Conservation (phyloP, 2,329 filamentous ascomycete genomes). For the Cylindrodendrum hubeiense region DNA sequence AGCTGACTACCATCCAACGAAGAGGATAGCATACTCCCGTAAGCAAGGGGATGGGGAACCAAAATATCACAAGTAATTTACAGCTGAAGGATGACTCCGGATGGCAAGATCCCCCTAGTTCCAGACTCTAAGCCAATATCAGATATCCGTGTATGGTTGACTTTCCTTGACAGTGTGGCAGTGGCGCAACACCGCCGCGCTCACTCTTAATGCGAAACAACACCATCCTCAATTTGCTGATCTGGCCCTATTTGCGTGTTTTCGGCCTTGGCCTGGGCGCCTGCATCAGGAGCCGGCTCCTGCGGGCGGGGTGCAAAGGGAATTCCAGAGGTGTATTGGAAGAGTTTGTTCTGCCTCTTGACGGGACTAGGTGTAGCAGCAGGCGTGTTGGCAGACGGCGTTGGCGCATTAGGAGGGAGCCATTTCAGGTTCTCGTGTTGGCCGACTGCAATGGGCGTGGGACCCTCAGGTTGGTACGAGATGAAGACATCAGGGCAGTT, state of each 20-base stretch:
- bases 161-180: background rate
- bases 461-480: conserved; percentile 68
- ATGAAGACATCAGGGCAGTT: conserved; percentile 60
- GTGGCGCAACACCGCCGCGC: background rate
- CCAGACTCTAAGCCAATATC: conserved; percentile 16
- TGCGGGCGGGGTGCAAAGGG: conserved; percentile 57
- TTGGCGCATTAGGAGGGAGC: conserved; percentile 62
- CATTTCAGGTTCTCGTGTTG: conserved; percentile 60
- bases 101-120: background rate
- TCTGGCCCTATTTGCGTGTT: conserved; percentile 11
- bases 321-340: conserved; percentile 59
- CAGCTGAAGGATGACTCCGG: conserved; percentile 23
- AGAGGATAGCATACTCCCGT: conserved; percentile 13
- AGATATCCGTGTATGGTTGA: conserved; percentile 24
- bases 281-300: conserved; percentile 8
- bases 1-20: conserved; percentile 32
- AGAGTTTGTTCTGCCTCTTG: conserved; percentile 51
- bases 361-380: conserved; percentile 49
- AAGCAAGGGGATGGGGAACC: conserved; percentile 15
- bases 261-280: conserved; percentile 10
- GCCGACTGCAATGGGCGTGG: conserved; percentile 53
- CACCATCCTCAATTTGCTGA: background rate
- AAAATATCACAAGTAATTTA: conserved; percentile 26
- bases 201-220: background rate
- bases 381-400: conserved; percentile 51